phyloP scores from a whole-genome alignment of 768 basidiomycete genomes.

The Lanmaoa rubissima region DNA sequence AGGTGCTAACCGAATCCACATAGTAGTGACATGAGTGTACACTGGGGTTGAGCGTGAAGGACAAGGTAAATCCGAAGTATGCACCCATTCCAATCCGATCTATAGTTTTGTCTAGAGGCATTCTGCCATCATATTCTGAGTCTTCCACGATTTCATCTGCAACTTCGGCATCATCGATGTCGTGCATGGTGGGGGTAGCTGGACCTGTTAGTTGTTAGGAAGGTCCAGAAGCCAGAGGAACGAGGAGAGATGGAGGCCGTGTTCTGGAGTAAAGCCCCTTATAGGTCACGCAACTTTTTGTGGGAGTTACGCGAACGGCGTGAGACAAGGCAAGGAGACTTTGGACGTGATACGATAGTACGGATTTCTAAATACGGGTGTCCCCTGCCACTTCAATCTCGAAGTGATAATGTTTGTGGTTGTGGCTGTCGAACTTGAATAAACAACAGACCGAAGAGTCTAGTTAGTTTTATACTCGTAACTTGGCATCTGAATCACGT shows the following conservation, averaged over 20 bases:
- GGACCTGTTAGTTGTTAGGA: constrained; percentile 27
- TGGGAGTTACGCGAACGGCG: constrained; percentile 11
- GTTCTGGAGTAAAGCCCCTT: neutral
- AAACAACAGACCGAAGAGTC: too few relatives aligned
- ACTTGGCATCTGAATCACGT: too few relatives aligned
- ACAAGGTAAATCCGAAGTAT: constrained; percentile 9
- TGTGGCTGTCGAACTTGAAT: too few relatives aligned
- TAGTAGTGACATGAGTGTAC: constrained; percentile 44
- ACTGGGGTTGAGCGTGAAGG: neutral
- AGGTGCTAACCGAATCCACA: constrained; percentile 80
- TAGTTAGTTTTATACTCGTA: too few relatives aligned
- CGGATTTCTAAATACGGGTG: neutral
- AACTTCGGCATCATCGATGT: constrained; percentile 30
- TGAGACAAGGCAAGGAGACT: neutral
- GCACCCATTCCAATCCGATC: constrained; percentile 87
- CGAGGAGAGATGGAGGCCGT: constrained; percentile 48
- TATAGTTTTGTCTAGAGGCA: constrained; percentile 80
- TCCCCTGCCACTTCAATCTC: neutral
- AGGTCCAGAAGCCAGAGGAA: constrained; percentile 49
- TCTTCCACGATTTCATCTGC: constrained; percentile 25
- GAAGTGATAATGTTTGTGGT: too few relatives aligned
- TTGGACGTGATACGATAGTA: neutral
- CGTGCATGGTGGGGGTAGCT: constrained; percentile 32
- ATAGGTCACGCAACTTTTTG: constrained; percentile 2
- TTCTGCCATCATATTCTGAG: constrained; percentile 42